Evolutionary conservation across 495 filamentous ascomycete genomes (phyloP).

Genomic region (Cenococcum geophilum): DNA sequence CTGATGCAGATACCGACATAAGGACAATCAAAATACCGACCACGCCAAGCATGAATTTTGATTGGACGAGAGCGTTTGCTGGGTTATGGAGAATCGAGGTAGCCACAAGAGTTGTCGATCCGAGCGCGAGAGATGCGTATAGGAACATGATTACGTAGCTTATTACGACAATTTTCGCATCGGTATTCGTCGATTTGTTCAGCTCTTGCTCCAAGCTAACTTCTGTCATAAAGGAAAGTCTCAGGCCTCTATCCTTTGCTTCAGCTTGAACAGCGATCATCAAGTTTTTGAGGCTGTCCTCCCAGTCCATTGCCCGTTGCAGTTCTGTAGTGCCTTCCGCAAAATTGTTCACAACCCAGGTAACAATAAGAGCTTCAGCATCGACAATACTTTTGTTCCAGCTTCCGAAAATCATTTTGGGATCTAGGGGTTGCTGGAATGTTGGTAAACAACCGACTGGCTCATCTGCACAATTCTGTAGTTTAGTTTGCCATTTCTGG

Average conservation of each 20-base stretch:
- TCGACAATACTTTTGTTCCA: conserved; percentile 64
- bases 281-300: conserved; percentile 64
- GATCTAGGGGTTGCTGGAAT: conserved; percentile 78
- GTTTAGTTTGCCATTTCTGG: conserved; percentile 59
- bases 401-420: conserved; percentile 79
- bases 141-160: conserved; percentile 99
- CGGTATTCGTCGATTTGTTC: conserved; percentile 95
- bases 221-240: conserved; percentile 91
- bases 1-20: conserved; percentile 93
- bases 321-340: conserved; percentile 63
- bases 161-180: conserved; percentile 93
- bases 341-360: conserved; percentile 94
- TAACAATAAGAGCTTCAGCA: conserved; percentile 72
- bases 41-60: conserved; percentile 89
- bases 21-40: conserved; percentile 90
- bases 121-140: conserved; percentile 86
- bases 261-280: conserved; percentile 71
- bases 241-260: conserved; percentile 67
- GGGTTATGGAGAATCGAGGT: conserved; percentile 72
- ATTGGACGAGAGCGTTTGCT: conserved; percentile 77
- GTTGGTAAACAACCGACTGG: conserved; percentile 77
- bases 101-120: conserved; percentile 73
- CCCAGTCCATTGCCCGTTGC: conserved; percentile 78
- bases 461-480: conserved; percentile 65
- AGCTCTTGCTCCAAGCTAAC: conserved; percentile 86